Base-by-base conservation (phyloP, 345 rosid genomes). In the Brassica incana region DNA sequence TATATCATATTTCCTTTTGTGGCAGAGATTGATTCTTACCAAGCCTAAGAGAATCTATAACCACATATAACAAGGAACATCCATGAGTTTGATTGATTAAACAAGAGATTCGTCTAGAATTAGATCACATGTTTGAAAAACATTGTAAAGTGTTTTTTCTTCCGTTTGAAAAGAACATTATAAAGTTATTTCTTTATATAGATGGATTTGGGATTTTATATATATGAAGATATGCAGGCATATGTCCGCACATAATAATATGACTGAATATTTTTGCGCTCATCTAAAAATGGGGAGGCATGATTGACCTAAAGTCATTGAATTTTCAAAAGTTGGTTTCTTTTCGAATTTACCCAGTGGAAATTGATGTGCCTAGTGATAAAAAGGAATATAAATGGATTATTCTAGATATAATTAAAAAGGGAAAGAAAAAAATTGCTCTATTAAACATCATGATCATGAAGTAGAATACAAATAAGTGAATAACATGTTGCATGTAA, bases 1-100 rank as follows among this genome's bases (percentile, higher is more conserved):
- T 67, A 73, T 79, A 33, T 67, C 38, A 33, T 61, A 25, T 23
- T 67, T 64, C 4, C 9, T 14, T 61, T 72, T 68, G 82, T 73
- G 82, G 75, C 45, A 12, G 65, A 74, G 16, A 74, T 61, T 69
- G 72, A 73, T 68, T 68, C 59, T 35, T 68, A 79, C 78, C 78
- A 8, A 8, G 59, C 70, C 69, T 59, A 74, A 25, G 45, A 63
- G 67, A 67, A 45, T 18, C 25, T 73, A 59, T 32, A 67, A 59
- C 43, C 78, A 67, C 73, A 67, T 67, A 32, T 8, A 27, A 32
- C 6, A 45, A 72, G 8, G 69, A 45, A 5, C 8, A 73, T 35
- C 71, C 81, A 78, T 65, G 66, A 66, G 27, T 72, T 59, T 65
- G 67, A 78, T 72, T 72, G 77, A 65, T 72, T 65, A 65, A 59